phyloP scores from a whole-genome alignment of 345 rosid genomes.

The Excoecaria agallocha region DNA sequence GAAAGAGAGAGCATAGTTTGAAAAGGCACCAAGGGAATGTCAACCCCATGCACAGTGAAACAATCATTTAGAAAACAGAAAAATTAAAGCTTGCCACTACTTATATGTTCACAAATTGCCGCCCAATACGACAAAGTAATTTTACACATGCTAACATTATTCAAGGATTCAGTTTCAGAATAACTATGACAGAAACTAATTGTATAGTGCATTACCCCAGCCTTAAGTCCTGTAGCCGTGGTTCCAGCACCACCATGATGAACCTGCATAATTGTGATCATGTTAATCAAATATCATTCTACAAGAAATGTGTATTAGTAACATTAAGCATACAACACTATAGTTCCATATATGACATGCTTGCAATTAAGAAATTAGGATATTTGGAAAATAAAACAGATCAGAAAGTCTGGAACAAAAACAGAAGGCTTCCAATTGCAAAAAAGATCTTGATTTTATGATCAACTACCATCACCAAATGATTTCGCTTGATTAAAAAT shows the following conservation, averaged over 20 bases:
- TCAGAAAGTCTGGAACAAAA: neutral
- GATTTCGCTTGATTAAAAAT: neutral
- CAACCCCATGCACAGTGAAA: neutral
- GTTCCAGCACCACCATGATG: conserved; percentile 99
- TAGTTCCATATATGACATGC: neutral
- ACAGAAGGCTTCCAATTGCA: neutral
- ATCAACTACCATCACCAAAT: neutral
- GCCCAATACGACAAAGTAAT: neutral
- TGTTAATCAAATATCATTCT: conserved; percentile 8
- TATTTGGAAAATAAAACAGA: neutral
- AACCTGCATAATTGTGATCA: conserved; percentile 48
- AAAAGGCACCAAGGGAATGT: neutral
- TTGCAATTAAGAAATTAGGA: neutral
- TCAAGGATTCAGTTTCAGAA: neutral
- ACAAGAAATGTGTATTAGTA: conserved; percentile 5
- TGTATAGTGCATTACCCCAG: conserved; percentile 59
- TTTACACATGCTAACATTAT: neutral
- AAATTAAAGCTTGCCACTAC: neutral
- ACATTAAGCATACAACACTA: neutral
- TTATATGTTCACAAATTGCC: neutral
- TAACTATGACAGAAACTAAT: neutral
- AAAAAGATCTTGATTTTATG: too few species aligned
- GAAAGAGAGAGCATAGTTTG: neutral
- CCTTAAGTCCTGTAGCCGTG: conserved; percentile 88
- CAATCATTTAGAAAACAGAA: neutral